Evolutionary conservation across 306 rosid genomes (phyloP).

Genomic region (Clitoria ternatea): DNA sequence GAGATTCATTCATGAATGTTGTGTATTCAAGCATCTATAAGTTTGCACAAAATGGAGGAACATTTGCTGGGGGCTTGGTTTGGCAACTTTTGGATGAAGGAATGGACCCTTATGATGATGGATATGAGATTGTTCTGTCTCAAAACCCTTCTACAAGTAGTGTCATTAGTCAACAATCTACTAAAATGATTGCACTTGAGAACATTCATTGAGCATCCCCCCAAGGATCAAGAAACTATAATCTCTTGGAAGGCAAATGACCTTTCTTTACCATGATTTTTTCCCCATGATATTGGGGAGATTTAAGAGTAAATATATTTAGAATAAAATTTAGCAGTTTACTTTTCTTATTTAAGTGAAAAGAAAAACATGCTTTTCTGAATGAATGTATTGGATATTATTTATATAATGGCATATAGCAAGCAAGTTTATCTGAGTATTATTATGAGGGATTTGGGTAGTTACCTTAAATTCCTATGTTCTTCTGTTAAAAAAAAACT

Average conservation of each 20-base stretch:
- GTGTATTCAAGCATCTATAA: slow-evolving; percentile 32
- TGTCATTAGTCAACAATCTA: slow-evolving; percentile 43
- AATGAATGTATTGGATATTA: no score
- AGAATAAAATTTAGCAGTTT: not conserved
- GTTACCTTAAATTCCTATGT: no score
- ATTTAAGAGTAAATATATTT: not conserved
- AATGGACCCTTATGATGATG: slow-evolving; percentile 43
- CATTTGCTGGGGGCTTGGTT: slow-evolving; percentile 45
- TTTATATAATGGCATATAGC: no score
- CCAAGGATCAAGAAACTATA: not conserved
- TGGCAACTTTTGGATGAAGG: slow-evolving; percentile 53
- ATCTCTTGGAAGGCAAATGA: not conserved
- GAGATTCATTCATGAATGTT: slow-evolving; percentile 33
- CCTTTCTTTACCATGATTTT: not conserved
- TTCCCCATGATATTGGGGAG: not conserved
- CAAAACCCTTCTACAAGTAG: slow-evolving; percentile 28
- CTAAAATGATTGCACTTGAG: slow-evolving; percentile 28
- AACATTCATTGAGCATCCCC: slow-evolving; percentile 10
- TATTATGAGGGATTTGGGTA: no score
- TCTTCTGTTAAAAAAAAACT: no score
- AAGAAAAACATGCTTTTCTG: not conserved
- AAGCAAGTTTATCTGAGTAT: no score
- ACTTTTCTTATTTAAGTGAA: not conserved
- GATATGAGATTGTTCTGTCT: slow-evolving; percentile 47
- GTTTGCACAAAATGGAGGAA: slow-evolving; percentile 35